phyloP scores from a whole-genome alignment of 352 stramenopile genomes.

The Globisporangium abappressorium region DNA sequence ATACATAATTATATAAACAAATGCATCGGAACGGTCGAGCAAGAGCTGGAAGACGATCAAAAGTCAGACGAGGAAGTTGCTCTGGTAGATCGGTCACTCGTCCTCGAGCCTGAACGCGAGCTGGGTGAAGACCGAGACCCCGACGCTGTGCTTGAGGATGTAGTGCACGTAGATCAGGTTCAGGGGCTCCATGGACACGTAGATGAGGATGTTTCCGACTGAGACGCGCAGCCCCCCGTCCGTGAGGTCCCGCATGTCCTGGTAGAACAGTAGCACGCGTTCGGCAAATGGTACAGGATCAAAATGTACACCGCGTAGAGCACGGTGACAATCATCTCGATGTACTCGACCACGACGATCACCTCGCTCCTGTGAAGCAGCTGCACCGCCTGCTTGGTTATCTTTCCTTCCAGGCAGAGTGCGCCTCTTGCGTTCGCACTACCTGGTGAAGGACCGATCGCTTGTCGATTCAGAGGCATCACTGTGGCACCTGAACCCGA shows the following conservation, averaged over 20 bases:
- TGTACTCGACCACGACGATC: conserved; percentile 3
- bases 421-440: not conserved
- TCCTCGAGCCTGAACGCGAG: conserved; percentile 22
- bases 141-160: not conserved
- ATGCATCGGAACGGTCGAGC: conserved; percentile 22
- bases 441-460: too few species aligned
- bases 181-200: not conserved
- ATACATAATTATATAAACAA: too few species aligned
- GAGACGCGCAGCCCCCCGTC: not conserved
- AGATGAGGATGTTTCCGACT: not conserved
- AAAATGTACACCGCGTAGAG: conserved; percentile 6
- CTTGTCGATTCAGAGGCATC: too few species aligned
- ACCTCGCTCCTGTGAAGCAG: conserved; percentile 1
- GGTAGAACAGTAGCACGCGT: conserved; percentile 5
- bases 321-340: not conserved
- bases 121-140: not conserved
- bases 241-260: not conserved
- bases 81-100: conserved; percentile 21
- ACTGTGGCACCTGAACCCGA: too few species aligned
- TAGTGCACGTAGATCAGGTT: not conserved
- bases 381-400: not conserved
- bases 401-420: too few species aligned
- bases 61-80: conserved; percentile 27
- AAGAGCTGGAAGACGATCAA: conserved; percentile 31
- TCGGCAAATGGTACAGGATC: conserved; percentile 2